These are phyloP conservation scores for Salmacisia buchloeana DNA, from an alignment of 1,284 basidiomycete species.

Conservation along the genomic window DNA sequence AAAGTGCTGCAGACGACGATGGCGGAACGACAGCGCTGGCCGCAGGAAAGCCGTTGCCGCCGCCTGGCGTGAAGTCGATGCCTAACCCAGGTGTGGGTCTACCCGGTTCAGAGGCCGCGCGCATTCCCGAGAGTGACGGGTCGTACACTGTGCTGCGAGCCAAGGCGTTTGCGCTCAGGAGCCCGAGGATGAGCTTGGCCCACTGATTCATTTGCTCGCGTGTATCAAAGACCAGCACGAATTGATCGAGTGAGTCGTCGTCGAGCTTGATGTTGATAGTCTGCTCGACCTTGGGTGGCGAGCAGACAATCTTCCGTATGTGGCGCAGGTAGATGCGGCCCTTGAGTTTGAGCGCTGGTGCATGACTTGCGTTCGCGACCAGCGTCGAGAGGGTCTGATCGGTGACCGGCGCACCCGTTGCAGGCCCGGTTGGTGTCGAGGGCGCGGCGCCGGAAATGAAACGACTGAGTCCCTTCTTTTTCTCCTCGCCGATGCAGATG, in stretches of 20 bases:
- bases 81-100: not conserved
- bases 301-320: slow-evolving; percentile 77
- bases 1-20: too few relatives aligned
- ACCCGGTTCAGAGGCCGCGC: not conserved
- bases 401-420: slow-evolving; percentile 6
- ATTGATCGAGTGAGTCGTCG: slow-evolving; percentile 82
- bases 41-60: too few relatives aligned
- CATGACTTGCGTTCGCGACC: slow-evolving; percentile 50
- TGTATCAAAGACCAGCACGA: slow-evolving; percentile 77
- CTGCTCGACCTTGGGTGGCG: slow-evolving; percentile 66
- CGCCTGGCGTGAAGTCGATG: not conserved
- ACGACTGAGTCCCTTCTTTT: slow-evolving; percentile 67
- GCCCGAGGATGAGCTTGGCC: not conserved
- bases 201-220: slow-evolving; percentile 60
- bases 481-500: slow-evolving; percentile 91
- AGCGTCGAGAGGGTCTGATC: not conserved
- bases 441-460: slow-evolving; percentile 61
- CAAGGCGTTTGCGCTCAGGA: not conserved
- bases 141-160: slow-evolving; percentile 2
- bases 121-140: not conserved
- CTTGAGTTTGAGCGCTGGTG: slow-evolving; percentile 76
- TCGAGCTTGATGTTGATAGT: slow-evolving; percentile 91
- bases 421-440: slow-evolving; percentile 49
- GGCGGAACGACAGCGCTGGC: too few relatives aligned
- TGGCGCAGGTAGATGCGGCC: slow-evolving; percentile 90